phyloP scores from a whole-genome alignment of 108 stramenopile genomes.

The Fistulifera pelliculosa region DNA sequence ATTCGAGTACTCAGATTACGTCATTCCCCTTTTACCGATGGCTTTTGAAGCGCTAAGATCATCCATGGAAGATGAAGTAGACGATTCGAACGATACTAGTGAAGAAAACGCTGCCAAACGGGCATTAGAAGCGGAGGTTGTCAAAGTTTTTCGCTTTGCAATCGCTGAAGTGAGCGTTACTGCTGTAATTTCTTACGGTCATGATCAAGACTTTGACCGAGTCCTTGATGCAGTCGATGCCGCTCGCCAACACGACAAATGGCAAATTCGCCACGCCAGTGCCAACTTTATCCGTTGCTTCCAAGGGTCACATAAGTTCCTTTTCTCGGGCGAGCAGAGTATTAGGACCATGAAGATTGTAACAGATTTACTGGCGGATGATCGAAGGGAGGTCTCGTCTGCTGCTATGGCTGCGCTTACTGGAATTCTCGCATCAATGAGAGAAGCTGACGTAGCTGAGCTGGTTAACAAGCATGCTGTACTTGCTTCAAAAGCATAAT shows the following conservation, averaged over 20 bases:
- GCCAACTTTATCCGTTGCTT: slow-evolving; percentile 80
- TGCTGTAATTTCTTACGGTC: slow-evolving; percentile 54
- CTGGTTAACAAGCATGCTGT: slow-evolving; percentile 62
- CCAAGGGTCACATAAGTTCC: slow-evolving; percentile 76
- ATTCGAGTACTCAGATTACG: slow-evolving; percentile 61
- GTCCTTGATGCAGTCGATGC: slow-evolving; percentile 43
- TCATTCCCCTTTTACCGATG: slow-evolving; percentile 69
- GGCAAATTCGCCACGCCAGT: slow-evolving; percentile 84
- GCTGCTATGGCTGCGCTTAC: slow-evolving; percentile 76
- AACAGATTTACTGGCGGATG: slow-evolving; percentile 61
- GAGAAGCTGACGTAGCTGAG: slow-evolving; percentile 27
- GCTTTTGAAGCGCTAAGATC: slow-evolving; percentile 67
- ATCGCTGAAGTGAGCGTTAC: slow-evolving; percentile 70
- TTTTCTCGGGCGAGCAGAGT: slow-evolving; percentile 52
- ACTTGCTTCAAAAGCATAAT: slow-evolving; percentile 60
- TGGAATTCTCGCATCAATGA: slow-evolving; percentile 70
- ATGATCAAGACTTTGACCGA: slow-evolving; percentile 48
- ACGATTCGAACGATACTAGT: slow-evolving; percentile 13
- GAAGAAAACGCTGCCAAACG: slow-evolving; percentile 55
- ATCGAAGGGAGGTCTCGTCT: slow-evolving; percentile 71
- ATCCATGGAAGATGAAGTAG: slow-evolving; percentile 21
- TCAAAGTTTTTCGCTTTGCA: slow-evolving; percentile 67
- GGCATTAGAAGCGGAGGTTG: slow-evolving; percentile 72
- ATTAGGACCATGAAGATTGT: slow-evolving; percentile 42
- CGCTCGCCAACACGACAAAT: slow-evolving; percentile 46